Percentiles rank a stretch among this genome's conserved stretches.
Evolutionary conservation across 2,329 filamentous ascomycete species (phyloP).

Genomic region (Cercospora sojina): DNA sequence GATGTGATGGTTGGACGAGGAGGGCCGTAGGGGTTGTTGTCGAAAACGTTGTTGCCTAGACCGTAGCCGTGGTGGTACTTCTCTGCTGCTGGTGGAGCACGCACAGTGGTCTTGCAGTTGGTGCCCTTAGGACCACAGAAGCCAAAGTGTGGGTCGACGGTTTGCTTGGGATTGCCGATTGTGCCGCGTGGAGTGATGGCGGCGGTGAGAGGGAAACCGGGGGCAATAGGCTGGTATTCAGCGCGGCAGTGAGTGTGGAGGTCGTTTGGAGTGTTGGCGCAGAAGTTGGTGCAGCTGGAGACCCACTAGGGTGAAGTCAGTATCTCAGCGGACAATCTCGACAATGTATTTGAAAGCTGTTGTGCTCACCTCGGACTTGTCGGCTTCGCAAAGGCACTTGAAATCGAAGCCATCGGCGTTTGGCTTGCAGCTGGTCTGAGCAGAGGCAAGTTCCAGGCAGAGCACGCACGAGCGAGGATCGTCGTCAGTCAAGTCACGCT

Average conservation of each 20-base stretch:
- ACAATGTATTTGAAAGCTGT: background rate
- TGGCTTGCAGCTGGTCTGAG: constrained; percentile 1
- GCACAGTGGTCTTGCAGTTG: constrained; percentile 15
- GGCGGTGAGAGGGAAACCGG: background rate
- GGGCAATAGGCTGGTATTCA: background rate
- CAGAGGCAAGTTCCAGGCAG: constrained; percentile 4
- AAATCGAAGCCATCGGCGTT: background rate
- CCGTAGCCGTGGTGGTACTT: background rate
- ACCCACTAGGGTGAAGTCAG: background rate
- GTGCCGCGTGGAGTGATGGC: background rate
- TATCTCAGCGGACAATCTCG: background rate
- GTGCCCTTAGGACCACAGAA: constrained; percentile 14
- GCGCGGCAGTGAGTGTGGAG: background rate
- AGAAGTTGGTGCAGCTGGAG: background rate
- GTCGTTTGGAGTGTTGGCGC: background rate
- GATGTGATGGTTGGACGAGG: background rate
- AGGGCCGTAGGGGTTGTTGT: background rate
- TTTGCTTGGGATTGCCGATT: background rate
- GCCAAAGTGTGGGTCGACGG: constrained; percentile 6
- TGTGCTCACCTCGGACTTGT: background rate
- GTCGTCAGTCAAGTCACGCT: background rate
- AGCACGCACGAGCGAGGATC: background rate
- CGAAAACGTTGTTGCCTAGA: background rate
- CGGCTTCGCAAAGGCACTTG: background rate
- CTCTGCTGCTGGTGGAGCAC: background rate